Evolutionary conservation across 2,329 filamentous ascomycete genomes (phyloP), one percentile per base, ranked within the genome.

Genomic region (Calonectria pteridis): DNA sequence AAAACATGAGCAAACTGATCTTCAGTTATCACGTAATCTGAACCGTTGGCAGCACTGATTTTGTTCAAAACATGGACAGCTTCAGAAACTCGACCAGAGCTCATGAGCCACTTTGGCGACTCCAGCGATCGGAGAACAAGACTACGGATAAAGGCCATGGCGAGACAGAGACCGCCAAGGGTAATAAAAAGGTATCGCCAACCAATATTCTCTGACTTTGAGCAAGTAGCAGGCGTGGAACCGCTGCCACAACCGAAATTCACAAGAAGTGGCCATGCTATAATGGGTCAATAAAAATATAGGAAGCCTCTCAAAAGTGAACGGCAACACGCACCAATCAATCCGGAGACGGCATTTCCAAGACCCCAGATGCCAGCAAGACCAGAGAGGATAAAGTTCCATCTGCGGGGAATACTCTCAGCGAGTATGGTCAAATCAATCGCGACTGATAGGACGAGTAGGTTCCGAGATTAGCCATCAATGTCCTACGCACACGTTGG

Each of bases 11-110:
- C 43, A 29, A 75, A 75, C 31, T 69, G 62, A 20, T 64, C 66
- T 1, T 26, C 46, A 6, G 66, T 67, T 4, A 50, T 55, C 3
- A 46, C 31, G 53, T 68, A 75, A 29, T 71, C 46, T 16, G 73
- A 75, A 14, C 46, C 73, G 0, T 80, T 78, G 37, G 78, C 78
- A 26, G 82, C 80, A 67, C 83, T 83, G n/a, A 87, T 84, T 35
- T 83, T 82, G 72, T 88, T 87, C 7, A 89, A 83, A 1, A 86
- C 81, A 6, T 85, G 84, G 20, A 86, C 84, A 4, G 86, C 86
- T 62, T 89, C 84, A 23, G 84, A 82, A 51, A 87, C 84, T 6
- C 84, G 78, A n/a, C 85, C 84, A 43, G 83, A 82, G 20, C 81
- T 82, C 67, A 87, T 77, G 18, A 87, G 81, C 73, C 83, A 87